Conservation (phyloP, 2,329 filamentous ascomycete genomes). For the Pseudocercospora fuligena region DNA sequence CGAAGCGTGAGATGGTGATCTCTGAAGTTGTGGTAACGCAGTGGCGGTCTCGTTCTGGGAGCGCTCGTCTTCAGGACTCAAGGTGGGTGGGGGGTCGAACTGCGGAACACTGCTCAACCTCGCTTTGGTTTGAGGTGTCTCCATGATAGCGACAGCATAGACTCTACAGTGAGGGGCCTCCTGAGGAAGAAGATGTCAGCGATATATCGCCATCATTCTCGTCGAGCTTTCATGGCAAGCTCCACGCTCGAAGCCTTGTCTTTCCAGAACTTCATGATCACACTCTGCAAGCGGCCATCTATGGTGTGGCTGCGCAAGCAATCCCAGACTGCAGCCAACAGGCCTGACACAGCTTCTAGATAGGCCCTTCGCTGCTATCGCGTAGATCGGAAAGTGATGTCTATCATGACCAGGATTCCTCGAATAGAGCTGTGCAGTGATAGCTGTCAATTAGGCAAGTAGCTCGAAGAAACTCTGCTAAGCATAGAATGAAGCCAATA, state of each 20-base stretch:
- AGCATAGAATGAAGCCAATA: too few species aligned
- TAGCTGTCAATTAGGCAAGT: too few species aligned
- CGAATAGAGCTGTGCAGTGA: too few species aligned
- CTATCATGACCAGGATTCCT: too few species aligned
- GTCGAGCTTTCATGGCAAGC: not conserved
- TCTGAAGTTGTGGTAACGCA: not conserved
- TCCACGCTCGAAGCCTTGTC: not conserved
- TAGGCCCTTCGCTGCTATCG: too few species aligned
- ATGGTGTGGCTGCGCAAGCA: not conserved
- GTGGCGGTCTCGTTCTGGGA: not conserved
- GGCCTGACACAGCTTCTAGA: not conserved
- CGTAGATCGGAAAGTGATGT: too few species aligned
- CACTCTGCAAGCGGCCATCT: too few species aligned
- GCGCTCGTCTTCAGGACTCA: not conserved
- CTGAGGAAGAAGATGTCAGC: not conserved
- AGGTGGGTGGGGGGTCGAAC: not conserved
- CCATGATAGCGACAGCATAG: not conserved
- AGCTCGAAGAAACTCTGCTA: too few species aligned
- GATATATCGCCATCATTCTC: not conserved
- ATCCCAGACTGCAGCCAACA: not conserved
- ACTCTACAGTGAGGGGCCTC: not conserved
- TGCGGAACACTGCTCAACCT: not conserved
- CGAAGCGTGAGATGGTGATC: not conserved
- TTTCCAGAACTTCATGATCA: too few species aligned
- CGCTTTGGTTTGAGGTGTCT: not conserved